A percentile compares a stretch with the other conserved stretches of the same genome.
phyloP scores from a whole-genome alignment of 2,329 filamentous ascomycete genomes.

The Apiospora marii region DNA sequence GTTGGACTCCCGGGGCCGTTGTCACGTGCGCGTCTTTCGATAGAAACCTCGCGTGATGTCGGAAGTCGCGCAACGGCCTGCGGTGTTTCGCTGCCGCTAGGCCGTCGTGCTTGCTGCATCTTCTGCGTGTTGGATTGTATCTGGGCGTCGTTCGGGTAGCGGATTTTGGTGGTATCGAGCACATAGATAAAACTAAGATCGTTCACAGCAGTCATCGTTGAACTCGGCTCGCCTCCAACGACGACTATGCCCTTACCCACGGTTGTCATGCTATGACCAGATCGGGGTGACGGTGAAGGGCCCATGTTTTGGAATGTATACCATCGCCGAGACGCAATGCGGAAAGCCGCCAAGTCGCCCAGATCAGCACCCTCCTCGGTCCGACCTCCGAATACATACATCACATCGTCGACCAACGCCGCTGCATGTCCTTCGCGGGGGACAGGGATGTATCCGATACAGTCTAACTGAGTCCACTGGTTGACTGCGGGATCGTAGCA shows the following conservation, averaged over 20 bases:
- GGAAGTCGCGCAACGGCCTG: slow-evolving; percentile 43
- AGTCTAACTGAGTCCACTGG: slow-evolving; percentile 87
- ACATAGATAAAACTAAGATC: slow-evolving; percentile 92
- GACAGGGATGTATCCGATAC: slow-evolving; percentile 95
- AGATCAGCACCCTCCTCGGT: slow-evolving; percentile 93
- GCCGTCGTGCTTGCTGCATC: slow-evolving; percentile 49
- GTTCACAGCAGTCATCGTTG: slow-evolving; percentile 78
- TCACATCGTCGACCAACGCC: slow-evolving; percentile 92
- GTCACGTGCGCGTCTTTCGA: slow-evolving; percentile 51
- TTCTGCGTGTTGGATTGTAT: slow-evolving; percentile 49
- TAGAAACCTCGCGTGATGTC: slow-evolving; percentile 60
- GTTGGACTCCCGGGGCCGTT: slow-evolving; percentile 40
- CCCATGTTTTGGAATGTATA: slow-evolving; percentile 99
- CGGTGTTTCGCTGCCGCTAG: slow-evolving; percentile 47
- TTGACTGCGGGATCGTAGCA: slow-evolving; percentile 87
- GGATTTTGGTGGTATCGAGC: slow-evolving; percentile 93
- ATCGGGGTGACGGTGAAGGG: slow-evolving; percentile 89
- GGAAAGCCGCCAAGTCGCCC: slow-evolving; percentile 86
- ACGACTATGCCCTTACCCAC: slow-evolving; percentile 93
- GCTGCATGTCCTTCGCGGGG: slow-evolving; percentile 94
- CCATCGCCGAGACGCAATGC: slow-evolving; percentile 83
- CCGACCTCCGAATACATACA: slow-evolving; percentile 98
- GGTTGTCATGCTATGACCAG: slow-evolving; percentile 97
- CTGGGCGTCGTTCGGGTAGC: slow-evolving; percentile 84
- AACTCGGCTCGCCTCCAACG: slow-evolving; percentile 92